Percentiles rank a stretch among this genome's conserved stretches.
Conservation (phyloP, 331 rosid species). For the Saraca asoca region DNA sequence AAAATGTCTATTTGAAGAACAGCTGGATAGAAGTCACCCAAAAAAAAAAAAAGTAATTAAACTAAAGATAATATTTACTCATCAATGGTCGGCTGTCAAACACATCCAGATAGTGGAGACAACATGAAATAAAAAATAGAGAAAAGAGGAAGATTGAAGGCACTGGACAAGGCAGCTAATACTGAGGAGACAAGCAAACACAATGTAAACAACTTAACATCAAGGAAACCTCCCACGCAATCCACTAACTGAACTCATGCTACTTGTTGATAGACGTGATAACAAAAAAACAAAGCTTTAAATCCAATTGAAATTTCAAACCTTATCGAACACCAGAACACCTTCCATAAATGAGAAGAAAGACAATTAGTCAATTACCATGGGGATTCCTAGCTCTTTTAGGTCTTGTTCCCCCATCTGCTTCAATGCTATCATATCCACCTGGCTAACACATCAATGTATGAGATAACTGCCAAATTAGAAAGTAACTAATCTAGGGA, state of each 20-base stretch:
- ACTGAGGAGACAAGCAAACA: neutral
- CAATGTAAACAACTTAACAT: constrained; percentile 5
- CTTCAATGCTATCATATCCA: constrained; percentile 90
- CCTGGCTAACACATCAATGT: constrained; percentile 48
- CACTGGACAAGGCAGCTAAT: neutral
- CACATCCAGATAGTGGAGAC: constrained; percentile 12
- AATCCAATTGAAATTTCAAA: constrained; percentile 18
- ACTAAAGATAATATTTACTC: neutral
- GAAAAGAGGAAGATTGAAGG: neutral
- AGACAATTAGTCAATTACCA: constrained; percentile 55
- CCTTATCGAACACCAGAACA: constrained; percentile 24
- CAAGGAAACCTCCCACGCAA: constrained; percentile 17
- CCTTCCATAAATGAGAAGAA: constrained; percentile 11
- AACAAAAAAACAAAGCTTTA: neutral
- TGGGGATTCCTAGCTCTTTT: constrained; percentile 95
- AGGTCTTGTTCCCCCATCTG: constrained; percentile 97
- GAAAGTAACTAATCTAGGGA: constrained; percentile 12
- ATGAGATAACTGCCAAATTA: constrained; percentile 26
- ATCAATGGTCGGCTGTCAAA: constrained; percentile 3
- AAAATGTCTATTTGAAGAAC: neutral
- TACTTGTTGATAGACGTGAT: neutral
- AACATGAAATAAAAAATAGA: neutral
- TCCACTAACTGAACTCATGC: neutral
- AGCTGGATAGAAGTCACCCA: too few species aligned
- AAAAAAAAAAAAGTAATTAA: too few species aligned